Base-by-base conservation (phyloP, 2,329 filamentous ascomycete genomes). In the Aspergillus sp. region DNA sequence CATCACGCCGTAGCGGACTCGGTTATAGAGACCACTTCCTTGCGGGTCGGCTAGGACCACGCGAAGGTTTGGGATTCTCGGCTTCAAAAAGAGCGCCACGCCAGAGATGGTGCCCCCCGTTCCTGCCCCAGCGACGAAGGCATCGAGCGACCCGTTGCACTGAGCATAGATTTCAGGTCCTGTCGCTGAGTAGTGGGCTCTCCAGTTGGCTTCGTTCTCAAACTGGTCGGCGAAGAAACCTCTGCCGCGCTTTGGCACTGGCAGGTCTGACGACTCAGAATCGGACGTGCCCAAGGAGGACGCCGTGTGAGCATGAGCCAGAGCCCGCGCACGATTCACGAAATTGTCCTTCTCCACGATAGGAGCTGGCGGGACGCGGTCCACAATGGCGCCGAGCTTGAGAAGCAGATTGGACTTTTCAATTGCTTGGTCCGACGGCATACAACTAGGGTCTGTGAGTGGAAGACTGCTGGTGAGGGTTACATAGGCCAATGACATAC, bases 141-240 rank as follows among this genome's bases (percentile, higher is more conserved):
- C 93, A 68, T 95, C 89, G 1, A 97, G 66, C 7, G 72, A 72
- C 0, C 90, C 90, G 20, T 78, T 81, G 5, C 88, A 89, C 74
- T 99, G 94, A 1, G 77, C 74, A 63, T 83, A 88, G 59, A 99
- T 94, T 75, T 99, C 94, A 0, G 93, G 94, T 0, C 94, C 94
- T 0, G 94, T 99, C 13, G 84, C 83, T 17, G 81, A 77, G 62
- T 87, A 85, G 74, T 99, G 94, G 1, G 94, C 92, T 43, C 82
- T 79, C 81, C 88, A 96, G 73, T 99, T 99, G 30, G 91, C 89
- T 47, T 84, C 78, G 22, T 88, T 93, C 75, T 99, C 94, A 67
- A 99, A 99, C 68, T 99, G 94, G 70, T 99, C 89, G 1, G 93
- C 91, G 68, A 97, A 99, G 73, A 95, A 92, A 19, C 94, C 94